Evolutionary conservation across 2,329 filamentous ascomycete genomes (phyloP), one percentile per base, ranked within the genome.

Genomic region (Exophiala oligosperma): DNA sequence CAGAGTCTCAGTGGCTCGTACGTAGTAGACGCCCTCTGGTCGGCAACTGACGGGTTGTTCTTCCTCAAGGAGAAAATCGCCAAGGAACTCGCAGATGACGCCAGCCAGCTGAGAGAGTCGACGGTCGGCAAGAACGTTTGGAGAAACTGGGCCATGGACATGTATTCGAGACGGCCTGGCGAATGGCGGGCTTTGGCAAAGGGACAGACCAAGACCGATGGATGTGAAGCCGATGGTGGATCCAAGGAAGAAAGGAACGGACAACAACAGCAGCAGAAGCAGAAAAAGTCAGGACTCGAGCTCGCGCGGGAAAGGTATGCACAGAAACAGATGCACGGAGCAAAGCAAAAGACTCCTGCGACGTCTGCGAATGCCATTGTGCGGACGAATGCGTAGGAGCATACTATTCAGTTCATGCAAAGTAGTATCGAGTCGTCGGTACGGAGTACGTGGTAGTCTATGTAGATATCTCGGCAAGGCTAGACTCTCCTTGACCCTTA

Each of bases 121-220:
- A 82, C 81, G 37, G 79, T 84, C 23, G 88, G 88, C 1, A 77
- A 87, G 35, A 85, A 84, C 2, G 86, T 90, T 9, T 90, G 87
- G 86, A 80, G 84, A 63, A 90, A 90, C 68, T 91, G 88, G 87
- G 81, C 79, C 37, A 87, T 90, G 82, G 88, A 91, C 71, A 72
- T 88, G 4, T 90, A 87, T 72, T 87, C 86, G 68, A 77, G 85
- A 28, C 76, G 80, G 52, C 76, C 84, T 41, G 77, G 75, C 4
- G 85, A 89, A 56, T 91, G 88, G 88, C 78, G 86, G 57, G 77
- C 77, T 56, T 80, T 84, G 64, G 82, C 82, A 9, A 86, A 85
- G 49, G 82, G 82, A 74, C 48, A 56, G 65, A 67, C 56, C 59
- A 70, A 49, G 54, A 56, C 26, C 58, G 29, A 35, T 11, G 29